Percentiles rank a stretch among this genome's conserved stretches.
Evolutionary conservation across 192 early-diverging fungal genomes (phyloP).

Genomic region (Entomortierella chlamydospora): DNA sequence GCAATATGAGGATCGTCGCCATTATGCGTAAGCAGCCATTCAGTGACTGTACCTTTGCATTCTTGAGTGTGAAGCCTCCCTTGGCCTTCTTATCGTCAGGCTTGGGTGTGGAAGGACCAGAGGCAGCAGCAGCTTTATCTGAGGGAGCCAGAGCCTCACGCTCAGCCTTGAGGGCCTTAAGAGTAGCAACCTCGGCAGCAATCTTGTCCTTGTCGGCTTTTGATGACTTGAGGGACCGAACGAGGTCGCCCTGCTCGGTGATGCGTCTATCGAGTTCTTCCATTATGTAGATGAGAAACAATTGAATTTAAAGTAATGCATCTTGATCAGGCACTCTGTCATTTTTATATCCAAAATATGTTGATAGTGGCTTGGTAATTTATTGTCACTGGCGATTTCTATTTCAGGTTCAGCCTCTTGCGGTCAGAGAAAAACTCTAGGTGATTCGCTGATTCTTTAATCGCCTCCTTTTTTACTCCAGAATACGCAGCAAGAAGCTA

Average conservation of each 20-base stretch:
- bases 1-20: too few species aligned
- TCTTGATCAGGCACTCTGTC: neutral
- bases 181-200: slow-evolving; percentile 65
- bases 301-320: neutral
- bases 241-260: slow-evolving; percentile 67
- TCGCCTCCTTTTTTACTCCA: neutral
- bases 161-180: slow-evolving; percentile 73
- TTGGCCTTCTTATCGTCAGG: slow-evolving; percentile 59
- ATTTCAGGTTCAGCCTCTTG: neutral
- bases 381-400: neutral
- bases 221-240: slow-evolving; percentile 70
- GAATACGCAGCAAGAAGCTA: slow-evolving; percentile 33
- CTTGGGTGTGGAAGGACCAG: slow-evolving; percentile 33
- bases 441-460: neutral
- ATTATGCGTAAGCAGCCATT: too few species aligned
- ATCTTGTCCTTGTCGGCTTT: slow-evolving; percentile 70
- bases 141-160: slow-evolving; percentile 57
- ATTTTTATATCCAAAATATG: neutral
- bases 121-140: slow-evolving; percentile 27
- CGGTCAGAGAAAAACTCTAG: slow-evolving; percentile 42
- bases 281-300: slow-evolving; percentile 12
- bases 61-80: slow-evolving; percentile 74
- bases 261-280: slow-evolving; percentile 57
- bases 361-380: neutral
- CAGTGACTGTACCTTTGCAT: slow-evolving; percentile 71